Evolutionary conservation across 2,329 filamentous ascomycete species (phyloP).

Genomic region (Leptographium procerum): DNA sequence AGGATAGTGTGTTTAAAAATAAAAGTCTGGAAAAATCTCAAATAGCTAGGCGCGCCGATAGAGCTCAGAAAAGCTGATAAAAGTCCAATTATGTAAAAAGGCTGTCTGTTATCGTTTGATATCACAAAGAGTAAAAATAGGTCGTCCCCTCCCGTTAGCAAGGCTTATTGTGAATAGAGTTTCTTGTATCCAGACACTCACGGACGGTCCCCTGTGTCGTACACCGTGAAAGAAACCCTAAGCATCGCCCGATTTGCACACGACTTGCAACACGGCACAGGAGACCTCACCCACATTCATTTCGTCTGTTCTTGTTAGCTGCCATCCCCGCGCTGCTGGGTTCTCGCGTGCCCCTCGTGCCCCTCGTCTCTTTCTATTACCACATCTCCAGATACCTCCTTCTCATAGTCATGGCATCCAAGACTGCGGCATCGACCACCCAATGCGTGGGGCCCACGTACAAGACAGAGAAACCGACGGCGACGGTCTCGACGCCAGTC

Average conservation of each 20-base stretch:
- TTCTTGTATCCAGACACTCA: too few species aligned
- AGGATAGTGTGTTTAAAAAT: neutral
- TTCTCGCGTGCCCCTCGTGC: neutral
- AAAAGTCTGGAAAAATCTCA: neutral
- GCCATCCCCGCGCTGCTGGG: neutral
- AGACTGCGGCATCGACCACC: conserved; percentile 32
- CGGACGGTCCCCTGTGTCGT: neutral
- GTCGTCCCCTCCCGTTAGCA: neutral
- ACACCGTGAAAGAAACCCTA: neutral
- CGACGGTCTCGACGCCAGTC: conserved; percentile 78
- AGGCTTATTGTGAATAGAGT: neutral
- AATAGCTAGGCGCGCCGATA: neutral
- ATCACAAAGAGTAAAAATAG: neutral
- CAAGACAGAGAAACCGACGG: conserved; percentile 60
- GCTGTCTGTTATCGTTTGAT: neutral
- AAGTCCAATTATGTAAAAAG: neutral
- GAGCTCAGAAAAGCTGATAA: neutral
- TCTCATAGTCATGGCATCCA: conserved; percentile 23
- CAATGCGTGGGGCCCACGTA: conserved; percentile 74
- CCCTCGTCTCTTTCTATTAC: neutral
- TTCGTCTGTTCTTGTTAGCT: neutral
- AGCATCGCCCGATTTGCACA: neutral
- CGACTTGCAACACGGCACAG: neutral
- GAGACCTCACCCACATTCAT: neutral
- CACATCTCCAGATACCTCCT: neutral